A percentile compares a stretch with the other conserved stretches of the same genome.
Evolutionary conservation across 345 rosid genomes (phyloP).

Genomic region (Conringia planisiliqua): DNA sequence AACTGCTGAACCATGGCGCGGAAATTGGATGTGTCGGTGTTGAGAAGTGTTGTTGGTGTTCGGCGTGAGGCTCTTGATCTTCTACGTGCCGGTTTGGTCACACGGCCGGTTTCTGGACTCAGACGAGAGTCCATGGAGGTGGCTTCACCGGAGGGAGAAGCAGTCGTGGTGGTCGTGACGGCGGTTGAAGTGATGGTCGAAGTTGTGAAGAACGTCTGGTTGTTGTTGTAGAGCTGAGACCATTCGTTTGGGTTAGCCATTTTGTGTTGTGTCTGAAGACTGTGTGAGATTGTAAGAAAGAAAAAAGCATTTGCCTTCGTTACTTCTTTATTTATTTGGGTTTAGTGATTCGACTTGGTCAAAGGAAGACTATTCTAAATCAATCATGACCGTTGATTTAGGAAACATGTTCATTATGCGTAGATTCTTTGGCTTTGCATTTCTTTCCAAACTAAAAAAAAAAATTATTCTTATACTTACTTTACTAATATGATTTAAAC

Average conservation of each 20-base stretch:
- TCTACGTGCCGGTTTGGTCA: constrained; percentile 73
- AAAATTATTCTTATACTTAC: neutral
- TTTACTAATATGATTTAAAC: neutral
- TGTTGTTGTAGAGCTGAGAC: constrained; percentile 57
- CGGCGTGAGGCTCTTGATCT: constrained; percentile 91
- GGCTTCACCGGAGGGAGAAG: constrained; percentile 8
- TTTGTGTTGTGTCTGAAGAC: constrained; percentile 34
- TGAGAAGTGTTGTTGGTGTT: constrained; percentile 91
- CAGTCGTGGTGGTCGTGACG: constrained; percentile 27
- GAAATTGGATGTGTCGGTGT: constrained; percentile 87
- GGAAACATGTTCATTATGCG: constrained; percentile 17
- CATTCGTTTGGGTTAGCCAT: constrained; percentile 73
- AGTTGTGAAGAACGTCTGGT: constrained; percentile 39
- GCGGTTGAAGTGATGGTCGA: constrained; percentile 35
- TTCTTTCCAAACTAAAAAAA: constrained; percentile 2
- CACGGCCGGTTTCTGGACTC: constrained; percentile 70
- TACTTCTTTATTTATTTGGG: constrained; percentile 20
- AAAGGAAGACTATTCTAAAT: constrained; percentile 28
- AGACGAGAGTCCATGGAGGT: constrained; percentile 32
- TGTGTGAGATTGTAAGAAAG: constrained; percentile 10
- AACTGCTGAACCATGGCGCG: constrained; percentile 96
- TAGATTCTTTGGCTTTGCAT: constrained; percentile 18
- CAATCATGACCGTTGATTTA: constrained; percentile 34
- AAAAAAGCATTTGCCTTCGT: constrained; percentile 22
- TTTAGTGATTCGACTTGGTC: constrained; percentile 34